Conservation (phyloP, 371 early-diverging fungal species). For the Mucor circinelloides region DNA sequence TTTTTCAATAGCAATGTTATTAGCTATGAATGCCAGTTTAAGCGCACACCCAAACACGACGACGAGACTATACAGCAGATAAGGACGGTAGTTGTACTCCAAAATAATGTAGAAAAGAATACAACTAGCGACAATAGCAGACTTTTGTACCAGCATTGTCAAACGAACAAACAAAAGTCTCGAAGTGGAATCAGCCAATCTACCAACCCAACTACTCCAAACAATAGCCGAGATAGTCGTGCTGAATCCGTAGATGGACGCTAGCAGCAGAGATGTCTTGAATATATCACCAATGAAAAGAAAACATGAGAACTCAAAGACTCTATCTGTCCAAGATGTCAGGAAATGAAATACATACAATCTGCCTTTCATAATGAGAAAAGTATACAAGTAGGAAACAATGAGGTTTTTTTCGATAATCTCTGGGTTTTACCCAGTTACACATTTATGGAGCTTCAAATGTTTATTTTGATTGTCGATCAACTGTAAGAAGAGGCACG, state of each 20-base stretch:
- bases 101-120: background rate
- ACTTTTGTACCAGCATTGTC: conserved; percentile 1
- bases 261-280: background rate
- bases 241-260: background rate
- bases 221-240: conserved; percentile 5
- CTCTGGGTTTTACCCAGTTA: background rate
- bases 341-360: background rate
- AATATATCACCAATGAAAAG: background rate
- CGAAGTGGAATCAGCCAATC: background rate
- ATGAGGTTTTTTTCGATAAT: background rate
- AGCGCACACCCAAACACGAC: background rate
- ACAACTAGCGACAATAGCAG: background rate
- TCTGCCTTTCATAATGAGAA: background rate
- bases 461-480: background rate
- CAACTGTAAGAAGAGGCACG: background rate
- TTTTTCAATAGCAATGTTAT: conserved; percentile 5
- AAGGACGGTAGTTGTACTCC: background rate
- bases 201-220: background rate
- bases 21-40: conserved; percentile 1
- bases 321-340: conserved; percentile 5
- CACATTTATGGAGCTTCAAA: background rate
- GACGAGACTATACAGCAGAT: background rate
- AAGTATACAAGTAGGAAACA: background rate
- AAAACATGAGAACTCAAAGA: conserved; percentile 2
- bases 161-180: background rate